Base-by-base conservation (phyloP, 108 stramenopile species). In the Cyclostephanos tholiformis region DNA sequence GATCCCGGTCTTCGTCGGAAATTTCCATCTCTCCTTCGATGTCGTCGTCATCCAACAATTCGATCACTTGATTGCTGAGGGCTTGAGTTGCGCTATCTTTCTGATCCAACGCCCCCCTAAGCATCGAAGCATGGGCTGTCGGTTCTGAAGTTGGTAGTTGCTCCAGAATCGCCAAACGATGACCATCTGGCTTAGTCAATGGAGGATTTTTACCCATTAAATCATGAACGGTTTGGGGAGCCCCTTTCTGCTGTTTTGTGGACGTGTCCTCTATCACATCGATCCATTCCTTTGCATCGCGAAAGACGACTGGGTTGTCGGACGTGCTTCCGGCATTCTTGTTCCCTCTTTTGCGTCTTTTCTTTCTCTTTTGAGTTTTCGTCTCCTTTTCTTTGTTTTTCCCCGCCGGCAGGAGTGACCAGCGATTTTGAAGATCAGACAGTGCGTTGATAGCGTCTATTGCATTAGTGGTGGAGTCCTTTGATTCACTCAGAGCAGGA, bases 371-470 rank as follows among this genome's bases (percentile, higher is more conserved):
- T 26, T n/a, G 26, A 27, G 51, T 67, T 48, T 79, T 65, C 41
- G 55, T 39, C 46, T 48, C 32, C 4, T 26, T 10, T 2, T 58
- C 29, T 49, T 65, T 38, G 63, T 12, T 10, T 52, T 65, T 72
- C 63, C 41, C 61, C 53, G 49, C n/a, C 25, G n/a, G 17, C 36
- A 67, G 65, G 36, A 41, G 58, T 11, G 46, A 66, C 79, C 79
- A 79, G 30, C 59, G 67, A 23, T 51, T 29, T 48, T 79, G 66
- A 49, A 79, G 67, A 25, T 58, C 66, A 19, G 79, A 73, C 25
- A 79, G 48, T 38, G 79, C 79, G 52, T 63, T 73, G 58, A 79
- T 79, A 32, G 79, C 79, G 29, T 69, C 67, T 32, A 73, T 60
- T 38, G 60, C 38, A 19, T 43, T 46, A 20, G 61, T 63, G 16